phyloP scores from a whole-genome alignment of 1,284 basidiomycete species.

The Naganishia liquefaciens region DNA sequence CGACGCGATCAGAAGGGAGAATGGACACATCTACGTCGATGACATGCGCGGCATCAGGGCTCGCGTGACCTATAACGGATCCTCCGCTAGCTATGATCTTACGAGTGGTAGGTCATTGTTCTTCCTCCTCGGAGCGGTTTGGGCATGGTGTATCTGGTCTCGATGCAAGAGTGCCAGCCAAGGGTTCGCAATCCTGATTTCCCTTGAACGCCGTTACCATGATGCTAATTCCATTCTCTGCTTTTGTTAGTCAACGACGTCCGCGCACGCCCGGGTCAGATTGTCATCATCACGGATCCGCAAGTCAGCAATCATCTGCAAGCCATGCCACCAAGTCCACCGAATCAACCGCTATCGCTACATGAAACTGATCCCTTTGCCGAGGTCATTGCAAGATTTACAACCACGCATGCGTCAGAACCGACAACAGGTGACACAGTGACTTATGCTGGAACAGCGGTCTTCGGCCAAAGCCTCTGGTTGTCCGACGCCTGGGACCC shows the following conservation, averaged over 20 bases:
- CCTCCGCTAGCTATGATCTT: conserved; percentile 82
- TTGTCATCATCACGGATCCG: conserved; percentile 74
- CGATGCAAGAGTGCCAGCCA: conserved; percentile 11
- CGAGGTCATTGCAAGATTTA: conserved; percentile 43
- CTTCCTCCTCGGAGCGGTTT: conserved; percentile 14
- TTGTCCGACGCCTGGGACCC: not conserved
- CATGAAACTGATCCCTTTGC: conserved; percentile 35
- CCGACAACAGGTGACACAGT: conserved; percentile 45
- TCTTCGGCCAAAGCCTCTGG: conserved; percentile 61
- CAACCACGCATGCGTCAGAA: conserved; percentile 16
- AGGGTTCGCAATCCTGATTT: conserved; percentile 6
- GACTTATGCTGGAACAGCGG: conserved; percentile 64
- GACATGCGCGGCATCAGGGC: conserved; percentile 75
- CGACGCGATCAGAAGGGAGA: conserved; percentile 65
- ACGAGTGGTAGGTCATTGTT: conserved; percentile 65
- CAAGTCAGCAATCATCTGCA: conserved; percentile 50
- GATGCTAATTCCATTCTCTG: not conserved
- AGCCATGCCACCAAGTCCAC: not conserved
- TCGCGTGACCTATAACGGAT: conserved; percentile 72
- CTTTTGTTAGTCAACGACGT: conserved; percentile 71
- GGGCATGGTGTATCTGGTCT: conserved; percentile 28
- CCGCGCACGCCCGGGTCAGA: conserved; percentile 72
- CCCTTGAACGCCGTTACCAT: not conserved
- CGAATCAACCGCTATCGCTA: not conserved
- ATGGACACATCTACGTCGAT: conserved; percentile 69